A percentile compares a stretch with the other conserved stretches of the same genome.
Evolutionary conservation across 192 early-diverging fungal species (phyloP).

Genomic region (Coemansia sp.): DNA sequence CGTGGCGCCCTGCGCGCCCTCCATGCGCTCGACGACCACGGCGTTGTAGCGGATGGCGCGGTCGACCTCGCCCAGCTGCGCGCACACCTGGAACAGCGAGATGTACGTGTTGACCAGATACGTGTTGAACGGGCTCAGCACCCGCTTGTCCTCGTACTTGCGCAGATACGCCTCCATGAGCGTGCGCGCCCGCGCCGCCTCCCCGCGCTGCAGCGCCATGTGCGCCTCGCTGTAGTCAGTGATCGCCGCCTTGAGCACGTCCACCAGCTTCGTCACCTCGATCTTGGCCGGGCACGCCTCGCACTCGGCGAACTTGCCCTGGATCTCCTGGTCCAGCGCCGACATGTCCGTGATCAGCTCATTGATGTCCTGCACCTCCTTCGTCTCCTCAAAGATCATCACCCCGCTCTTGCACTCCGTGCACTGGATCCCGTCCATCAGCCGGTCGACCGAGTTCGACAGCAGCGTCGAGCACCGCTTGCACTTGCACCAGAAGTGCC

Average conservation of each 20-base stretch:
- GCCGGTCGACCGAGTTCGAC: constrained; percentile 66
- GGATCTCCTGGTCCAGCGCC: constrained; percentile 55
- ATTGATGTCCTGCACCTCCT: constrained; percentile 61
- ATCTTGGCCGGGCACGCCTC: constrained; percentile 52
- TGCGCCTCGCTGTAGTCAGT: constrained; percentile 50
- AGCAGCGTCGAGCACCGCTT: constrained; percentile 61
- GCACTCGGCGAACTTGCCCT: constrained; percentile 58
- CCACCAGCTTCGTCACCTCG: constrained; percentile 49
- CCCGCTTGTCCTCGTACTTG: constrained; percentile 46
- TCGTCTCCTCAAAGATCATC: constrained; percentile 60
- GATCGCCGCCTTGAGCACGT: constrained; percentile 56
- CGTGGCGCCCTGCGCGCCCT: constrained; percentile 42
- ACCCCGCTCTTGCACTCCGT: constrained; percentile 54
- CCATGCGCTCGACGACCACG: constrained; percentile 50
- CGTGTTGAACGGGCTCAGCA: constrained; percentile 56
- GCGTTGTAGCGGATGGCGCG: constrained; percentile 49
- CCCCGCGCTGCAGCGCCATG: constrained; percentile 39
- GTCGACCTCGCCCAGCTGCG: constrained; percentile 38
- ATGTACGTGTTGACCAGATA: constrained; percentile 50
- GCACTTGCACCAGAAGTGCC: constrained; percentile 80
- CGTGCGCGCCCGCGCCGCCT: constrained; percentile 37
- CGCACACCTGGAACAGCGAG: constrained; percentile 41
- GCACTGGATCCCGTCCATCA: constrained; percentile 69
- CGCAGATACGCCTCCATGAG: constrained; percentile 53
- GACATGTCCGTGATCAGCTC: constrained; percentile 56